A percentile compares a stretch with the other conserved stretches of the same genome.
Conservation (phyloP, 768 basidiomycete species). For the Rhodotorula taiwanensis region DNA sequence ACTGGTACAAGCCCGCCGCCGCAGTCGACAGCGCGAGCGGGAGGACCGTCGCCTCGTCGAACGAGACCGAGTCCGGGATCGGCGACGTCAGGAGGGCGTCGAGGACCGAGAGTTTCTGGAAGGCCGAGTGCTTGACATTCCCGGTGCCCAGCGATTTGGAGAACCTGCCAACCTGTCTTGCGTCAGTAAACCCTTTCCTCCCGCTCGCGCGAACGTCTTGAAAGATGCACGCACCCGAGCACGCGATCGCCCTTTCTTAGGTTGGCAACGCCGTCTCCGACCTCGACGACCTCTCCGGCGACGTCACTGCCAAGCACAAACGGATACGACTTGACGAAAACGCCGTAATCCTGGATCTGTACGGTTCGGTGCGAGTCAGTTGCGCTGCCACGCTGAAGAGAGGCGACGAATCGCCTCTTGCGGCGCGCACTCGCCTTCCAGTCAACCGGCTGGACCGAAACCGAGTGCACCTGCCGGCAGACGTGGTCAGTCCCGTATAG, state of each 20-base stretch:
- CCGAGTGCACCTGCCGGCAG: constrained; percentile 41
- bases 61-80: constrained; percentile 52
- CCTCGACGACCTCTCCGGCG: constrained; percentile 53
- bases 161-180: constrained; percentile 1
- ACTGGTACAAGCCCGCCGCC: constrained; percentile 52
- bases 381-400: not conserved
- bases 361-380: not conserved
- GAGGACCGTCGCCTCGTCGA: constrained; percentile 52
- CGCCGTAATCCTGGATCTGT: constrained; percentile 47
- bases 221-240: not conserved
- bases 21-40: constrained; percentile 53
- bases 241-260: constrained; percentile 55
- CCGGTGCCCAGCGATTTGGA: not conserved
- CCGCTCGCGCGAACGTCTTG: no score
- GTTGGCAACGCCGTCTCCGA: constrained; percentile 53
- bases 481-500: constrained; percentile 30
- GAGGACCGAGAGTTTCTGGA: constrained; percentile 51
- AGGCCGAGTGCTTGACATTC: constrained; percentile 15
- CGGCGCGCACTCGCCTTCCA: constrained; percentile 44
- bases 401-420: not conserved
- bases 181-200: no score
- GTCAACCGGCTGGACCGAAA: constrained; percentile 55
- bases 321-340: constrained; percentile 43
- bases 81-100: constrained; percentile 47
- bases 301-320: constrained; percentile 36